Evolutionary conservation across 352 stramenopile species (phyloP), one percentile per base, ranked within the genome.

Genomic region (Phytophthora hybrid): DNA sequence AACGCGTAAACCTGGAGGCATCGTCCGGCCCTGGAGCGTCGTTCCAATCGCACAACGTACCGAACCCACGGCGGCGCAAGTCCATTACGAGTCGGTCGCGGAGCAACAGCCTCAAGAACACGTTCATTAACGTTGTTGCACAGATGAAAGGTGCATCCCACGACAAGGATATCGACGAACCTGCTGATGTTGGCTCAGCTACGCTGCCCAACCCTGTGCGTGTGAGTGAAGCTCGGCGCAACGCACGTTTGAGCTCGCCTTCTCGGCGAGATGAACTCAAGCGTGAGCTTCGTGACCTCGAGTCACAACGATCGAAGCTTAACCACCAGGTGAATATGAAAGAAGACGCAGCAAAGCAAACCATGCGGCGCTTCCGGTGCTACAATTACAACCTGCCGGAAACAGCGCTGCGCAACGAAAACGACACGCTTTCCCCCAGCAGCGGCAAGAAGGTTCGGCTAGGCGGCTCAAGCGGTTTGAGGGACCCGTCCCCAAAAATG

Each of bases 351-450:
- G 84, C 84, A 0, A 90, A 88, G 65, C 74, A 82, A 37, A 84
- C 80, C 4, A 79, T 95, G 78, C 80, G 85, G 6, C 63, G 80
- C 8, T 93, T 95, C 55, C 84, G 86, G 2, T 93, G 86, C 49
- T 93, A 92, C 83, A 95, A 95, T 59, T 95, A 95, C 74, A 95
- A 93, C 52, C 74, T 95, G 18, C 83, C 88, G 4, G 84, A 91
- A 66, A 85, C 74, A 19, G 77, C 79, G 9, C 46, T 83, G 55
- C 72, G 79, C 11, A 78, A 78, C 29, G 84, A 93, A 32, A 76
- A 81, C 16, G 88, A 93, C 32, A 78, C 68, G 37, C 68, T 78
- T 14, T 85, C 84, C 11, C 85, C 88, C 7, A 77, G 71, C 3
- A 78, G 70, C 23, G 44, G 66, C 11, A 80, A 69, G 63, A 76